Evolutionary conservation across 345 rosid species (phyloP), one percentile per base, ranked within the genome.

Genomic region (Mallotus nudiflorus): DNA sequence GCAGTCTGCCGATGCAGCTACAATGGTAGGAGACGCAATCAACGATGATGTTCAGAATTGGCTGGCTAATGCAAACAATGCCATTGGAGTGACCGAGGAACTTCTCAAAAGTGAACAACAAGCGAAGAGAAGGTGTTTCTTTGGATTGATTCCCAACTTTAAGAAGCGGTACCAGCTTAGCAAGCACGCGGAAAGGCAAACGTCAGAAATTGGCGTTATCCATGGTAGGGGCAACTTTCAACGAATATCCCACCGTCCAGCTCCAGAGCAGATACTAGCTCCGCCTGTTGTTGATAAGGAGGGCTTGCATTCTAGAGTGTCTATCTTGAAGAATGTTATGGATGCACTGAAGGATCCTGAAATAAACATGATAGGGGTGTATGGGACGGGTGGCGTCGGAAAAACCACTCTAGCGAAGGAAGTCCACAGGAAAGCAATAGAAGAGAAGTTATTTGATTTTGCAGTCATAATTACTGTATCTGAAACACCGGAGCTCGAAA

Each of bases 331-430:
- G 13, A 20, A 59, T 31, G 27, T 70, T 6, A 46, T 74, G 25
- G 44, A 60, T 20, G 66, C 69, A 10, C 5, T 70, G 9, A 33
- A 11, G 16, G 35, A 35, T 25, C 42, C 58, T 31, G 19, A 31
- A 27, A 20, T 51, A 1, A 58, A 37, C 29, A 40, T 20, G 28
- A 20, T 76, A 2, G 75, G 79, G n/a, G 59, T 76, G 49, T 65
- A 29, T 11, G 79, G 79, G 3, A 69, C 57, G 53, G 74, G 74
- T 2, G 79, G 75, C 0, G 11, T 48, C 0, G 76, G 76, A 0
- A 73, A 76, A 69, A 69, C 81, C 63, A 66, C 75, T 0, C 61
- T 80, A 7, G 72, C 61, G 1, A 71, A 49, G 11, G 68, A 80
- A 1, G 44, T 77, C 5, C 25, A 31, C 9, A 14, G 25, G 27